Percentiles rank a stretch among this genome's conserved stretches.
These are phyloP conservation scores for Penicillium sumatraense DNA, from an alignment of 2,329 filamentous ascomycete species.

Conservation along the genomic window DNA sequence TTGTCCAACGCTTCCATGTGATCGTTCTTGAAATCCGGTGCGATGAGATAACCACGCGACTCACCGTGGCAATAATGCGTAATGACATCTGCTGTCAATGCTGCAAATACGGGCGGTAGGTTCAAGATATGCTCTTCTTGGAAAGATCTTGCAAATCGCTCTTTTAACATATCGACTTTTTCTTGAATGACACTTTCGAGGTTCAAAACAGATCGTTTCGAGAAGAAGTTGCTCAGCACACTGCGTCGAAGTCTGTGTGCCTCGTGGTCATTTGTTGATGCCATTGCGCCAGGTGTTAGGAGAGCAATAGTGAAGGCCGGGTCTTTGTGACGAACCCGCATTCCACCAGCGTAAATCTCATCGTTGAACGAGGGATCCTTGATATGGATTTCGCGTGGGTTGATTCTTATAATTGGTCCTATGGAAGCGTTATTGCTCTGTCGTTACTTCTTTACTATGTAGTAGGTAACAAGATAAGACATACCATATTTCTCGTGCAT, in stretches of 20 bases:
- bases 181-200: background rate
- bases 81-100: slow-evolving; percentile 42
- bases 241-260: background rate
- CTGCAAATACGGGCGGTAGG: slow-evolving; percentile 17
- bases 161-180: slow-evolving; percentile 1
- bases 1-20: slow-evolving; percentile 10
- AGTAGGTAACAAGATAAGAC: background rate
- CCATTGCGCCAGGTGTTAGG: background rate
- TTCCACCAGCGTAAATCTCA: background rate
- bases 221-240: background rate
- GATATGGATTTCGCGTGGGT: background rate
- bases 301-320: background rate
- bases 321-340: background rate
- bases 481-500: slow-evolving; percentile 1
- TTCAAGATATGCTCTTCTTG: slow-evolving; percentile 1
- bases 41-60: slow-evolving; percentile 12
- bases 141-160: background rate
- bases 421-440: background rate
- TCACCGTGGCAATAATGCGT: slow-evolving; percentile 21
- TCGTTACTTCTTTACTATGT: too few species aligned
- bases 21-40: slow-evolving; percentile 9
- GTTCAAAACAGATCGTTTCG: background rate
- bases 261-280: slow-evolving; percentile 1
- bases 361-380: background rate
- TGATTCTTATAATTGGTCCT: slow-evolving; percentile 1